Conservation (phyloP, 2,329 filamentous ascomycete species). For the Aspergillus candidus region DNA sequence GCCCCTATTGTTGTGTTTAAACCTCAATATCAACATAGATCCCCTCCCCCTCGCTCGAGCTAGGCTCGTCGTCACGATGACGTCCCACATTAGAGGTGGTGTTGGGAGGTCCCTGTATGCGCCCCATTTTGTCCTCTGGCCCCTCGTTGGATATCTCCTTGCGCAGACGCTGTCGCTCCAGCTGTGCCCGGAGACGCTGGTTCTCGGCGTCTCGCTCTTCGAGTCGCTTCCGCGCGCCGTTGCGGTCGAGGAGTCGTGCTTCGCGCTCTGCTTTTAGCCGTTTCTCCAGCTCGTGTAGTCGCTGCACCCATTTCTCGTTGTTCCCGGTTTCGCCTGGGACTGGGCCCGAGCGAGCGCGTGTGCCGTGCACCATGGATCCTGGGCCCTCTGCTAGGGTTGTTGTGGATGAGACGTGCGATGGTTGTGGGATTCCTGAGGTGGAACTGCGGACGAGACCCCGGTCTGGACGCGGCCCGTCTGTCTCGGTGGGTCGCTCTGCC, state of each 20-base stretch:
- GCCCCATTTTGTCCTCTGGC: constrained; percentile 11
- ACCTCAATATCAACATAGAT: constrained; percentile 36
- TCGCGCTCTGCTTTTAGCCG: constrained; percentile 87
- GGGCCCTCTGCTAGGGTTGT: constrained; percentile 26
- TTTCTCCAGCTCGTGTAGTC: constrained; percentile 79
- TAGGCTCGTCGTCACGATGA: constrained; percentile 26
- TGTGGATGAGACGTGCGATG: constrained; percentile 28
- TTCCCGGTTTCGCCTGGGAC: constrained; percentile 43
- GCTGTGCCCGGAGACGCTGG: constrained; percentile 59
- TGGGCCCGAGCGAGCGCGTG: constrained; percentile 21
- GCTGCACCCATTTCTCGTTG: constrained; percentile 70
- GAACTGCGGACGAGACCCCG: constrained; percentile 25
- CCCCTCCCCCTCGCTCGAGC: constrained; percentile 34
- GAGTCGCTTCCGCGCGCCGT: constrained; percentile 71
- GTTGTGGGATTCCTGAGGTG: constrained; percentile 29
- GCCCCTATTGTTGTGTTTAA: constrained; percentile 9
- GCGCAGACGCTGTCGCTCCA: constrained; percentile 52
- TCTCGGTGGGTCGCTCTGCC: constrained; percentile 36
- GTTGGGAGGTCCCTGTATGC: constrained; percentile 1
- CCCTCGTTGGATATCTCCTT: constrained; percentile 23
- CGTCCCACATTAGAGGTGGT: not conserved
- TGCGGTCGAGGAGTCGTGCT: constrained; percentile 74
- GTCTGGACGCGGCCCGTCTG: constrained; percentile 18
- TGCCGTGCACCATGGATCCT: constrained; percentile 20
- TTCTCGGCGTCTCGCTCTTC: constrained; percentile 72